A percentile compares a stretch with the other conserved stretches of the same genome.
Evolutionary conservation across 768 basidiomycete genomes (phyloP).

Genomic region (Pisolithus albus): DNA sequence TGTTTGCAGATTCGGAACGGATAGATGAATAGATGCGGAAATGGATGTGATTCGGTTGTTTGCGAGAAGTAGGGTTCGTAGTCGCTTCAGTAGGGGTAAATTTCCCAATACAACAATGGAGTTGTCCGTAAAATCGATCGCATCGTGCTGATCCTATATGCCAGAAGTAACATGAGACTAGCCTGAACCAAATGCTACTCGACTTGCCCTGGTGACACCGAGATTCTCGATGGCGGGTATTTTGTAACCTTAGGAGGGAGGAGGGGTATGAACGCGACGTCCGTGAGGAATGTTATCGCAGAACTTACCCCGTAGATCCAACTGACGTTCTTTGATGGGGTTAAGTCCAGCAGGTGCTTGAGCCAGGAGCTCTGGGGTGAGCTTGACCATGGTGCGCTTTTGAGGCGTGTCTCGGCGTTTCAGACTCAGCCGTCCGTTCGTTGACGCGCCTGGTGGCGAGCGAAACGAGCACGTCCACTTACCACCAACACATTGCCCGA

Average conservation of each 20-base stretch:
- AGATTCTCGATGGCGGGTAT: constrained; percentile 96
- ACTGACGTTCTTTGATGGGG: constrained; percentile 81
- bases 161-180: constrained; percentile 10
- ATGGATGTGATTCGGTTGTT: constrained; percentile 86
- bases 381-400: constrained; percentile 59
- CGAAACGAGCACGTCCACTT: constrained; percentile 5
- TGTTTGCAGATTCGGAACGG: constrained; percentile 76
- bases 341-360: constrained; percentile 73
- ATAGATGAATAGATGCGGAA: constrained; percentile 74
- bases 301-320: constrained; percentile 77
- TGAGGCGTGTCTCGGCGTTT: constrained; percentile 17
- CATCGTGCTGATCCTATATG: constrained; percentile 82
- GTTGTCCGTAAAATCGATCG: constrained; percentile 92
- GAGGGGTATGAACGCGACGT: constrained; percentile 13
- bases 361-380: constrained; percentile 89
- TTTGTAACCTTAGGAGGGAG: constrained; percentile 90
- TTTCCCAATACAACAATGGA: constrained; percentile 76
- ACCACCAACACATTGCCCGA: background rate
- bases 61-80: constrained; percentile 77
- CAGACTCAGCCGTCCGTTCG: constrained; percentile 26
- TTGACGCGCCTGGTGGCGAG: background rate
- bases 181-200: constrained; percentile 12
- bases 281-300: constrained; percentile 3
- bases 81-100: constrained; percentile 78
- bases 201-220: constrained; percentile 77